Conservation (phyloP, 2,329 filamentous ascomycete genomes). For the Ophiostoma tasmaniense region DNA sequence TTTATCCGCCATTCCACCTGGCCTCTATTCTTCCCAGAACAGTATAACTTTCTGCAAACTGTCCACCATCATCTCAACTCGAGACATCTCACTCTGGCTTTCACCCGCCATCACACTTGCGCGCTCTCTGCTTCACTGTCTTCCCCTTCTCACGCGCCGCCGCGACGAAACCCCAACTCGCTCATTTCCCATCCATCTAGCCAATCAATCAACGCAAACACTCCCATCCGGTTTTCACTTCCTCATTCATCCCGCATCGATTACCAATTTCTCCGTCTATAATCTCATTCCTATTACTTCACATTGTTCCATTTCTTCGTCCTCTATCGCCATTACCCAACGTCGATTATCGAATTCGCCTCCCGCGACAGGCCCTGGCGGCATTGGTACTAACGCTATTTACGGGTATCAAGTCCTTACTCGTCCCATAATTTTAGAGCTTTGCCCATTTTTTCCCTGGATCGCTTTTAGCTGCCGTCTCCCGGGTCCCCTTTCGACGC, state of each 20-base stretch:
- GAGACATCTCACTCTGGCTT: background rate
- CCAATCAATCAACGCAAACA: background rate
- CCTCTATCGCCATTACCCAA: background rate
- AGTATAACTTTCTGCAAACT: background rate
- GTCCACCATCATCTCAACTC: background rate
- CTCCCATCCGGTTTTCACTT: background rate
- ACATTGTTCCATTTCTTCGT: background rate
- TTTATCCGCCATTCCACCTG: background rate
- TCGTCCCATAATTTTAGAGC: slow-evolving; percentile 5
- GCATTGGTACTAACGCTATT: background rate
- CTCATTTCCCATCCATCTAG: background rate
- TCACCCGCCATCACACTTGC: background rate
- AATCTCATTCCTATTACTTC: background rate
- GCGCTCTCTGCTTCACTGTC: background rate
- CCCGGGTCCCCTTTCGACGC: background rate
- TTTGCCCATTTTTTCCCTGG: background rate
- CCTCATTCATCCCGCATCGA: background rate
- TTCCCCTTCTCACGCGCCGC: background rate
- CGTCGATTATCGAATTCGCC: background rate
- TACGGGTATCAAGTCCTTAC: background rate
- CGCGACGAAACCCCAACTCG: background rate
- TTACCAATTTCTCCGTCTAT: background rate
- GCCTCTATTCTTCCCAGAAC: background rate
- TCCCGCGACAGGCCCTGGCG: background rate
- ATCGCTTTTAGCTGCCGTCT: background rate